Base-by-base conservation (phyloP, 2,329 filamentous ascomycete genomes). In the Claviceps purpurea region DNA sequence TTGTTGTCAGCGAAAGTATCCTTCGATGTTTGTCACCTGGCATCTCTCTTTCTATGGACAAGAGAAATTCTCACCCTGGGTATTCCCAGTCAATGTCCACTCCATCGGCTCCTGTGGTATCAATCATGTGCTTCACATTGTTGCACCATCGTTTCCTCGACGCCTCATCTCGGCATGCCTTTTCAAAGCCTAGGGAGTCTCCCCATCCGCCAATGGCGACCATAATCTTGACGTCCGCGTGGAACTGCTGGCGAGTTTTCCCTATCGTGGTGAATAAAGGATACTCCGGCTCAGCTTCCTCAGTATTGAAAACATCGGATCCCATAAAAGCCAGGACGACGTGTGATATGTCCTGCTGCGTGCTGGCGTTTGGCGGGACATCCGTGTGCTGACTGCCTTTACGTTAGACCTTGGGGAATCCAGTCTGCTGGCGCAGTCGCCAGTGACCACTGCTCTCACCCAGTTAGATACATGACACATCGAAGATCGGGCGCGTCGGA, bases 141-240 rank as follows among this genome's bases (percentile, higher is more conserved):
- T 70, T 69, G 1, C 84, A 81, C 67, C 84, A 89, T 7, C 66
- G 68, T 54, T 72, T 69, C 16, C 82, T 76, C 1, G 73, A 75
- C 1, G 65, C 58, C 1, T 75, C 70, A 3, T 73, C 72, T 49
- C 70, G 72, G 1, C 81, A 78, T 0, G 76, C 83, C 10, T 63
- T 64, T 0, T 76, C 73, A 60, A 87, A 89, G 0, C 83, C 84
- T 6, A 65, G 63, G 0, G 76, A 81, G 54, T 87, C 82, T 0
- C 84, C 84, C 85, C 85, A 89, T 50, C 85, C 85, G 11, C 85
- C 85, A 56, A 89, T 79, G 20, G 85, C 84, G 40, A 89, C 73
- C 69, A 84, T 75, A 22, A 89, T 66, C 57, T 84, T 82, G 20
- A 82, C 81, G 26, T 70, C 70, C 0, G 65, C 54, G 6, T 65